Percentiles rank a stretch among this genome's conserved stretches.
Conservation (phyloP, 2,329 filamentous ascomycete species). For the Diaporthe humulicola region DNA sequence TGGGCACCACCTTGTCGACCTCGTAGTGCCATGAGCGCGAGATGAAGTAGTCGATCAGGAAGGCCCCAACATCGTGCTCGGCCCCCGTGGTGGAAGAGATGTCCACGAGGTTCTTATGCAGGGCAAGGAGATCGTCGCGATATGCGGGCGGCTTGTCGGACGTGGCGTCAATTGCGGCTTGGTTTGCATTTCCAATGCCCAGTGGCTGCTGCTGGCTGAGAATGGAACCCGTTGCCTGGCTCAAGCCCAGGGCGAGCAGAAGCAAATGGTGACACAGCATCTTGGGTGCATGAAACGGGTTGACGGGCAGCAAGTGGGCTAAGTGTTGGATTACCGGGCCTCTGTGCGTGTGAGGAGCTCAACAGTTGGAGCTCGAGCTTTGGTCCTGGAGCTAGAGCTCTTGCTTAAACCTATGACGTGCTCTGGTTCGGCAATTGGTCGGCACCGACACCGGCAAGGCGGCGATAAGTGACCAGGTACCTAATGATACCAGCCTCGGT, state of each 20-base stretch:
- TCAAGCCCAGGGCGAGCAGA: constrained; percentile 23
- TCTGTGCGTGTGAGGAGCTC: not conserved
- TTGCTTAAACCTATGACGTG: not conserved
- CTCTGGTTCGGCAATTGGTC: not conserved
- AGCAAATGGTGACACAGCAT: constrained; percentile 25
- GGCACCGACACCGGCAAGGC: not conserved
- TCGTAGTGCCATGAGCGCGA: constrained; percentile 58
- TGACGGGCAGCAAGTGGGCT: too few relatives aligned
- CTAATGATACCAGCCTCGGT: too few relatives aligned
- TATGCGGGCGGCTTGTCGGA: constrained; percentile 49
- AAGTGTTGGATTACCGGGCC: not conserved
- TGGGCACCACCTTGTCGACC: constrained; percentile 56
- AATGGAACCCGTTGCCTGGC: not conserved
- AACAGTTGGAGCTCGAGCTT: not conserved
- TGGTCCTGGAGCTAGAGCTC: not conserved
- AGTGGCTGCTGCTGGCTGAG: constrained; percentile 15
- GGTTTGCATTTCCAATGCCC: not conserved
- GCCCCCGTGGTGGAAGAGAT: constrained; percentile 79
- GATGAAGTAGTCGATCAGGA: constrained; percentile 76
- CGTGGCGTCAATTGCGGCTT: not conserved
- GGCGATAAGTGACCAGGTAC: not conserved
- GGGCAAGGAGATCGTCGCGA: constrained; percentile 70
- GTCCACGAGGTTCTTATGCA: constrained; percentile 82
- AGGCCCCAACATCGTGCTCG: constrained; percentile 77
- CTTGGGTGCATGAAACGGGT: not conserved